Conservation (phyloP, 495 filamentous ascomycete species). For the Neurospora sp. region DNA sequence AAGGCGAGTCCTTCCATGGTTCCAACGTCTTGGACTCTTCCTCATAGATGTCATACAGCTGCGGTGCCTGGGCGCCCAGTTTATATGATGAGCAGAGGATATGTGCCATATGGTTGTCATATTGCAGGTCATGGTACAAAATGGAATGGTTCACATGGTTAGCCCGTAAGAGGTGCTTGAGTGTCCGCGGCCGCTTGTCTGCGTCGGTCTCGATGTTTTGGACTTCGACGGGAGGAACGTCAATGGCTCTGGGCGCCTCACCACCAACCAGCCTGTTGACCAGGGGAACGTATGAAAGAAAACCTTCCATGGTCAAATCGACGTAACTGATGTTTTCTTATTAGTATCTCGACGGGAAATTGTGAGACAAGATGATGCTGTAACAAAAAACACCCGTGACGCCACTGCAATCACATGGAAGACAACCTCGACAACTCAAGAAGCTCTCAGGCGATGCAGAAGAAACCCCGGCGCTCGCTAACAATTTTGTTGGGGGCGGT, state of each 20-base stretch:
- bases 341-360: neutral
- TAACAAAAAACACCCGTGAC: neutral
- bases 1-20: slow-evolving; percentile 75
- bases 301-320: slow-evolving; percentile 22
- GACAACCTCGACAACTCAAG: neutral
- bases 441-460: neutral
- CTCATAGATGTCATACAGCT: slow-evolving; percentile 73
- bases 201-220: slow-evolving; percentile 68
- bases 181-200: slow-evolving; percentile 67
- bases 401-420: neutral
- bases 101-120: slow-evolving; percentile 84
- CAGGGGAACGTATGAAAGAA: slow-evolving; percentile 40
- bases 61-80: slow-evolving; percentile 59
- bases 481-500: neutral
- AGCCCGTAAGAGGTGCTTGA: slow-evolving; percentile 80
- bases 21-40: slow-evolving; percentile 58
- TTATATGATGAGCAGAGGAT: slow-evolving; percentile 77
- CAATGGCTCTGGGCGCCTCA: slow-evolving; percentile 34
- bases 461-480: neutral
- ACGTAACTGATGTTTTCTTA: neutral
- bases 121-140: slow-evolving; percentile 64
- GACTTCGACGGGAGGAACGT: slow-evolving; percentile 58
- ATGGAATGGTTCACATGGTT: slow-evolving; percentile 89
- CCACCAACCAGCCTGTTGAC: slow-evolving; percentile 32
- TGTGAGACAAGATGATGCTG: neutral